Percentiles rank a stretch among this genome's conserved stretches.
These are phyloP conservation scores for Starmerella tilneyi DNA, from an alignment of 805 yeast species.

Conservation along the genomic window DNA sequence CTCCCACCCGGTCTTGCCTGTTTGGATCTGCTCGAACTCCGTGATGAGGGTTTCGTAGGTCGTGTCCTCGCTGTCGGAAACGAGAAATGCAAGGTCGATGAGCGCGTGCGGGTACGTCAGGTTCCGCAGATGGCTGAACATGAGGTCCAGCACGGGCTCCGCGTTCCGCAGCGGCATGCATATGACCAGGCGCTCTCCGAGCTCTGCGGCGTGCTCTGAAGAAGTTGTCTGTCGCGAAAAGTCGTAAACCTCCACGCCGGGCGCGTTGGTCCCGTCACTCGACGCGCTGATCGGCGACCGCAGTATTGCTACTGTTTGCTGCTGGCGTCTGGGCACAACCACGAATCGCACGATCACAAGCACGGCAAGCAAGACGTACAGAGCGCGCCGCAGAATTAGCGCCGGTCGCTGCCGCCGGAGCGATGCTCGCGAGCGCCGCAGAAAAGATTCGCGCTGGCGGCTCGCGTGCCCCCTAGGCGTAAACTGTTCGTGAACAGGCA, in stretches of 20 bases:
- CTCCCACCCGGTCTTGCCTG: constrained; percentile 36
- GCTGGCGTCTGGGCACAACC: constrained; percentile 8
- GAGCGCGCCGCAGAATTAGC: constrained; percentile 9
- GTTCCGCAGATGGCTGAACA: constrained; percentile 66
- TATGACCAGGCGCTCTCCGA: constrained; percentile 61
- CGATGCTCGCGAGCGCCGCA: constrained; percentile 13
- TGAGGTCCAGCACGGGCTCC: constrained; percentile 74
- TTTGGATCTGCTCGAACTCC: constrained; percentile 43
- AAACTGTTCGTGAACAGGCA: constrained; percentile 24
- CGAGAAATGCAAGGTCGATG: constrained; percentile 69
- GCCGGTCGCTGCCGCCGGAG: constrained; percentile 13
- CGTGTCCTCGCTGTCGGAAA: constrained; percentile 77
- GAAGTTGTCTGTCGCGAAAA: constrained; percentile 30
- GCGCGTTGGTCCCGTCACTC: constrained; percentile 9
- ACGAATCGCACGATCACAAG: constrained; percentile 10
- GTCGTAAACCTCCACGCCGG: constrained; percentile 55
- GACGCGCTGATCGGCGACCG: neutral
- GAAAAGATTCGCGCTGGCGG: constrained; percentile 2
- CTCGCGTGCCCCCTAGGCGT: constrained; percentile 17
- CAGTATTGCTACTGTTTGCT: neutral
- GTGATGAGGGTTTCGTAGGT: constrained; percentile 36
- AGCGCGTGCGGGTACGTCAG: constrained; percentile 71
- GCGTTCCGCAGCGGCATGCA: constrained; percentile 90
- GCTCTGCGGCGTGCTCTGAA: constrained; percentile 31
- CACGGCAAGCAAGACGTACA: constrained; percentile 7